Evolutionary conservation across 306 rosid genomes (phyloP).

Genomic region (Rosa persica): DNA sequence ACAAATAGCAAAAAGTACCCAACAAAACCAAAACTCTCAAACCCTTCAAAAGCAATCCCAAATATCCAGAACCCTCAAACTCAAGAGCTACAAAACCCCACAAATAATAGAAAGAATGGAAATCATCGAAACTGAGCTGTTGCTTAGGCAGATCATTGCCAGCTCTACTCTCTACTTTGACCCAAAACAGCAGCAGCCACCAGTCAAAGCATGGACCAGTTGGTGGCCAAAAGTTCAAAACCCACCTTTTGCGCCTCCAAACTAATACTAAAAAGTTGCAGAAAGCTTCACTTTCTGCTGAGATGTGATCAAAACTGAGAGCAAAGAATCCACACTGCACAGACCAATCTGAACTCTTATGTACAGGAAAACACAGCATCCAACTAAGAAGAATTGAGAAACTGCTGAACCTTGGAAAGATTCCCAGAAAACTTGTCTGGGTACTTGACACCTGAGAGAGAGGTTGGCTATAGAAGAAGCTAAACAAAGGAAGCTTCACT

Average conservation of each 20-base stretch:
- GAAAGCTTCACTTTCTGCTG: no score
- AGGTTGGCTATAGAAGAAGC: background rate
- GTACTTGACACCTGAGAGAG: background rate
- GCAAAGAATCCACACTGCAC: background rate
- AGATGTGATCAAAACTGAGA: background rate
- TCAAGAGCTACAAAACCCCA: background rate
- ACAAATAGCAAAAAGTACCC: background rate
- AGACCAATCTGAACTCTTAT: conserved; percentile 2
- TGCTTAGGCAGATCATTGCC: conserved; percentile 1
- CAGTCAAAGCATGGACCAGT: conserved; percentile 24
- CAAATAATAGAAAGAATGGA: background rate
- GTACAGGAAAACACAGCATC: background rate
- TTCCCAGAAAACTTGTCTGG: background rate
- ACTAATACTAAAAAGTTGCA: background rate
- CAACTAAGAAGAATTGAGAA: background rate
- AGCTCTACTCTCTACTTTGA: conserved; percentile 4
- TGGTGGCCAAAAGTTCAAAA: conserved; percentile 13
- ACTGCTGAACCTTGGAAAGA: background rate
- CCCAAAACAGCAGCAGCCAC: background rate
- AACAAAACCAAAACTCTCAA: conserved; percentile 8
- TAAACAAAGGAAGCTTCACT: background rate
- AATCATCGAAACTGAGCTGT: background rate
- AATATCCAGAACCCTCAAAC: conserved; percentile 8
- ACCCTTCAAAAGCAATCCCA: conserved; percentile 12
- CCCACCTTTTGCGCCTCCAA: background rate